A percentile compares a stretch with the other conserved stretches of the same genome.
Evolutionary conservation across 2,329 filamentous ascomycete genomes (phyloP).

Genomic region (Fusarium nanum): DNA sequence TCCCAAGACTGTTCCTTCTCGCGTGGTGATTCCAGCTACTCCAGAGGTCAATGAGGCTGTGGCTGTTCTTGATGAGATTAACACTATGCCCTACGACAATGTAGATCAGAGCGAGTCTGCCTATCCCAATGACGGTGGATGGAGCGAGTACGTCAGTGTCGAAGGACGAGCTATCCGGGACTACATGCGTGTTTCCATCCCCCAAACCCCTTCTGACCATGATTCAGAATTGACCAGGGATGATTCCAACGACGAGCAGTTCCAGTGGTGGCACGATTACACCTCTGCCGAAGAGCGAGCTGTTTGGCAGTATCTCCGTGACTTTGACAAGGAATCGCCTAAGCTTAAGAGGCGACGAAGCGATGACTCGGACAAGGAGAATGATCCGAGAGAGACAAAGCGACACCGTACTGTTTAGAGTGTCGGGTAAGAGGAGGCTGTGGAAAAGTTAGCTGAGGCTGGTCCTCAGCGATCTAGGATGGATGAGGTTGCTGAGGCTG

Average conservation of each 20-base stretch:
- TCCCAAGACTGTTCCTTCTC: background rate
- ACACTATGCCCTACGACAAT: background rate
- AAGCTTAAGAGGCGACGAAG: constrained; percentile 1
- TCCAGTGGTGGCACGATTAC: background rate
- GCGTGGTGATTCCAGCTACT: background rate
- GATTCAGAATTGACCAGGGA: background rate
- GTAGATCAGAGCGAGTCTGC: background rate
- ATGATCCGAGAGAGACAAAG: background rate
- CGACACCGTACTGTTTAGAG: background rate
- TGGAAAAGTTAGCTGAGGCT: background rate
- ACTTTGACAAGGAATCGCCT: background rate
- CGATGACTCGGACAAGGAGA: background rate
- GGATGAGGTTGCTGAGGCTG: background rate
- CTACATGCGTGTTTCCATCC: background rate
- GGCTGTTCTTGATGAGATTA: background rate
- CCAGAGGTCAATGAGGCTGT: background rate
- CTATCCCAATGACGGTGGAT: background rate
- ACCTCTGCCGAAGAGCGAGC: background rate
- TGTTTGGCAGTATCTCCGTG: background rate
- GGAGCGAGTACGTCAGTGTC: background rate
- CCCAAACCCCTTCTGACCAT: background rate
- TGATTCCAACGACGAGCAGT: background rate
- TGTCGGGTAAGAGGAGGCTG: background rate
- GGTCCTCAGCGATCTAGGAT: background rate
- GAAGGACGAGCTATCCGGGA: background rate